Evolutionary conservation across 495 filamentous ascomycete species (phyloP).

Genomic region (Penicillium waksmanii): DNA sequence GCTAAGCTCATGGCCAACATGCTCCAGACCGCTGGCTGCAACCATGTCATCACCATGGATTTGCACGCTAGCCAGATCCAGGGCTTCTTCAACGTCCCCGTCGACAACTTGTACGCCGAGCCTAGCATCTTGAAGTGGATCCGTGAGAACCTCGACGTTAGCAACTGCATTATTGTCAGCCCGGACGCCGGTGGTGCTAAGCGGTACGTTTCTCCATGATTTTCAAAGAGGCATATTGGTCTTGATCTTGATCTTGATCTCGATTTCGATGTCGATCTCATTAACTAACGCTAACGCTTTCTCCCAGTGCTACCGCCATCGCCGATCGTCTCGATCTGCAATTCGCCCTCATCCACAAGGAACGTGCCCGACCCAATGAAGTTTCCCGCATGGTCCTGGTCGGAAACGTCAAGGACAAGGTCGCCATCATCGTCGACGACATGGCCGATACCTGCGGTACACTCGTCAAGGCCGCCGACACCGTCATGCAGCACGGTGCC

Average conservation of each 20-base stretch:
- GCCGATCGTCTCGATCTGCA: conserved; percentile 91
- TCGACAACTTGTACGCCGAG: conserved; percentile 96
- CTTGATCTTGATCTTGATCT: too few relatives aligned
- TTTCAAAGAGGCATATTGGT: too few relatives aligned
- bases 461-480: conserved; percentile 88
- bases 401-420: conserved; percentile 62
- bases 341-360: conserved; percentile 99
- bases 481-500: conserved; percentile 87
- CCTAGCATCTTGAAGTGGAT: conserved; percentile 92
- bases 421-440: conserved; percentile 80
- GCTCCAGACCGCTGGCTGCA: conserved; percentile 89
- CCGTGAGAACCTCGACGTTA: conserved; percentile 77
- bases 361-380: conserved; percentile 92
- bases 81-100: conserved; percentile 98
- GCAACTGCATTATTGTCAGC: conserved; percentile 91
- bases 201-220: conserved; percentile 58
- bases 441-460: conserved; percentile 95
- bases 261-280: not conserved
- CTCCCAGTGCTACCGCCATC: conserved; percentile 80
- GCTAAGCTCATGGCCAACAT: conserved; percentile 97
- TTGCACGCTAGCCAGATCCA: conserved; percentile 65
- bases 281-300: not conserved
- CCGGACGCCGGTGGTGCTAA: conserved; percentile 97
- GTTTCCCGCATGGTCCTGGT: conserved; percentile 92
- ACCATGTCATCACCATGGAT: conserved; percentile 90